Conservation (phyloP, 495 filamentous ascomycete genomes). For the Tirmania nivea region DNA sequence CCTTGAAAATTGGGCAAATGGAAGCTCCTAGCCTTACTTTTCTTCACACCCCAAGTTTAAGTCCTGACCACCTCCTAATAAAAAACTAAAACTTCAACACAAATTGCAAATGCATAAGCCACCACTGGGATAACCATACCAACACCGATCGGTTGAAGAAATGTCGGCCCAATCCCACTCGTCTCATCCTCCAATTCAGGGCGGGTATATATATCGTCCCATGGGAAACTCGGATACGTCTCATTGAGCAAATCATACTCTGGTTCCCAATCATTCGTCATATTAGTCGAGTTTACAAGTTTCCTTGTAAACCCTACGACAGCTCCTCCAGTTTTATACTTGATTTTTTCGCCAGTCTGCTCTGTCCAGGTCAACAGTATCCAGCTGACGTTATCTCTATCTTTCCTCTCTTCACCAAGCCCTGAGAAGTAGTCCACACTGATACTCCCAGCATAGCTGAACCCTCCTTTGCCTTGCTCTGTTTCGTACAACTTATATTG, state of each 20-base stretch:
- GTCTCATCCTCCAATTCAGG: not conserved
- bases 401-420: not conserved
- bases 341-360: not conserved
- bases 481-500: constrained; percentile 18
- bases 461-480: constrained; percentile 13
- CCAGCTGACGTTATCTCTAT: not conserved
- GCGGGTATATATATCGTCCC: not conserved
- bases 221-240: not conserved
- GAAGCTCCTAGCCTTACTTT: no score
- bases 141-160: no score
- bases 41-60: no score
- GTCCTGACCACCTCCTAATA: no score
- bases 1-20: no score
- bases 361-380: not conserved
- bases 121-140: no score
- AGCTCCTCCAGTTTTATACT: not conserved
- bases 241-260: not conserved
- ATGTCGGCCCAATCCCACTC: no score
- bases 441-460: constrained; percentile 16
- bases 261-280: not conserved
- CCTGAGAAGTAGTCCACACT: not conserved
- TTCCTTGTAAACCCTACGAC: not conserved
- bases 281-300: not conserved
- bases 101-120: no score
- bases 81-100: no score